Percentiles rank a stretch among this genome's conserved stretches.
Conservation (phyloP, 306 rosid genomes). For the Neltuma alba region DNA sequence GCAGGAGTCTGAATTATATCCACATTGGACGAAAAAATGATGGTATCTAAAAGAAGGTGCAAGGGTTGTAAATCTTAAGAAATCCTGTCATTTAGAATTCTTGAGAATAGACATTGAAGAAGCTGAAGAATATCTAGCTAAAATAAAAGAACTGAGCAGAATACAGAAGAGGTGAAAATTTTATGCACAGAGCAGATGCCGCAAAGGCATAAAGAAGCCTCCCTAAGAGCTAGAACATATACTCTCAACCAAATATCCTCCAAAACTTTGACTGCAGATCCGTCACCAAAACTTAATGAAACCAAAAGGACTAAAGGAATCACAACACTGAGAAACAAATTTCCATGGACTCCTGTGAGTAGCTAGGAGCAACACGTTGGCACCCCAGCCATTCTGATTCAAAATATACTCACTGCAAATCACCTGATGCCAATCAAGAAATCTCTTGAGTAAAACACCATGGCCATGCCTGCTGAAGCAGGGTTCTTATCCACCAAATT, state of each 20-base stretch:
- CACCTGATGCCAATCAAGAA: neutral
- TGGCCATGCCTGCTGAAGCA: neutral
- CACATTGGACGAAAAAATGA: neutral
- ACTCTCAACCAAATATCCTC: neutral
- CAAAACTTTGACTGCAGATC: neutral
- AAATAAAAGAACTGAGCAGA: neutral
- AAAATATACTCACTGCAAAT: neutral
- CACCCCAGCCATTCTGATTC: neutral
- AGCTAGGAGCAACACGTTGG: neutral
- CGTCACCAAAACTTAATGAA: neutral
- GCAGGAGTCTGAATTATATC: neutral
- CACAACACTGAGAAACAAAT: neutral
- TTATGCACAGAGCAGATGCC: neutral
- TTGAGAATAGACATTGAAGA: neutral
- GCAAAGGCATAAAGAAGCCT: neutral
- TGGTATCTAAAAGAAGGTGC: neutral
- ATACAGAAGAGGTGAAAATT: neutral
- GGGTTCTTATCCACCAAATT: neutral
- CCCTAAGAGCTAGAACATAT: neutral
- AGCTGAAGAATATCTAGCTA: neutral
- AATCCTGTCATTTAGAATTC: slow-evolving; percentile 25
- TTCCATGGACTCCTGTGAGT: neutral
- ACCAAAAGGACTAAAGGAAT: neutral
- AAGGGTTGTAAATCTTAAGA: neutral
- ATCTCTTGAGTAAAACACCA: neutral